Evolutionary conservation across 306 rosid genomes (phyloP).

Genomic region (Lagenaria siceraria): DNA sequence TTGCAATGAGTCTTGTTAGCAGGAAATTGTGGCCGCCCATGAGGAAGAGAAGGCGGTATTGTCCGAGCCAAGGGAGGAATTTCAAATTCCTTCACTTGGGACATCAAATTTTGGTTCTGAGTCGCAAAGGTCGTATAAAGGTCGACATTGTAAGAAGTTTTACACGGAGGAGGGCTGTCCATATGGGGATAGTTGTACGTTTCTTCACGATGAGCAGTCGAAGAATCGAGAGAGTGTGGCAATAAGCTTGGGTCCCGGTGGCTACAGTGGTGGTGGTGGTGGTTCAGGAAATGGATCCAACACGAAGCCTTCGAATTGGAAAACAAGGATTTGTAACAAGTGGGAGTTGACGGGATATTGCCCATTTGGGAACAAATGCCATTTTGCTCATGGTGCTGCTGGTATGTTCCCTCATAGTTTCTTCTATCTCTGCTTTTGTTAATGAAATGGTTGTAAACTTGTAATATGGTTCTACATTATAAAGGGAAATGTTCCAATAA

Average conservation of each 20-base stretch:
- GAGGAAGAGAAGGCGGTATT: constrained; percentile 57
- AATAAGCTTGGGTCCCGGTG: constrained; percentile 93
- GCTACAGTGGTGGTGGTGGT: constrained; percentile 37
- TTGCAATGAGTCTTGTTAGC: background rate
- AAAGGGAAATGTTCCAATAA: background rate
- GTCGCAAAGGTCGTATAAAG: constrained; percentile 74
- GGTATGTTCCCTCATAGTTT: constrained; percentile 30
- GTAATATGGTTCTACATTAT: background rate
- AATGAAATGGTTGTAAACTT: background rate
- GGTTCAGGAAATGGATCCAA: constrained; percentile 35
- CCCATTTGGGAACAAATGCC: constrained; percentile 95
- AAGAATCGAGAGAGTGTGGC: constrained; percentile 98
- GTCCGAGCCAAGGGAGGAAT: constrained; percentile 75
- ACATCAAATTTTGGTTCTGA: constrained; percentile 40
- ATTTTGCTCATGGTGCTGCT: constrained; percentile 95
- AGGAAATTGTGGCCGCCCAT: constrained; percentile 92
- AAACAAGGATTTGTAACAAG: constrained; percentile 94
- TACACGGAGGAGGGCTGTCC: constrained; percentile 97
- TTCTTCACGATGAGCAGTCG: constrained; percentile 88
- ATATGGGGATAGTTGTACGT: constrained; percentile 89
- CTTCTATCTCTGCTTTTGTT: background rate
- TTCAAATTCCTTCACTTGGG: constrained; percentile 70
- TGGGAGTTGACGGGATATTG: constrained; percentile 99
- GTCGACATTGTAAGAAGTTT: constrained; percentile 94
- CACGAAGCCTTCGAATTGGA: constrained; percentile 93